A percentile compares a stretch with the other conserved stretches of the same genome.
These are phyloP conservation scores for Prunus mongolica DNA, from an alignment of 306 rosid genomes.

Conservation along the genomic window DNA sequence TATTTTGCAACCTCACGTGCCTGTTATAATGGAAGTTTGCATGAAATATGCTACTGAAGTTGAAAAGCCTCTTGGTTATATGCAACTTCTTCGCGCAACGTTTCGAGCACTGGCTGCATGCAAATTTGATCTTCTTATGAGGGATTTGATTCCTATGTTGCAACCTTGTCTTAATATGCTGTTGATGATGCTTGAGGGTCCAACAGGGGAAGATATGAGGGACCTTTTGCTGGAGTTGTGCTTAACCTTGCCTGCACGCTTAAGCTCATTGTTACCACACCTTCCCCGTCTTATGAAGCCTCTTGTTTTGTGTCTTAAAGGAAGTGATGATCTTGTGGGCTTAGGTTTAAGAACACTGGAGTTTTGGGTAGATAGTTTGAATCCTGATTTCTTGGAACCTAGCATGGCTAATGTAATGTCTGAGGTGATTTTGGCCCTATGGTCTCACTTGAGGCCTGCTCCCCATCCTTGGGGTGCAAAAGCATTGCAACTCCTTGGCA, in stretches of 20 bases:
- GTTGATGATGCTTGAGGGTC: slow-evolving; percentile 95
- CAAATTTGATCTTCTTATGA: slow-evolving; percentile 88
- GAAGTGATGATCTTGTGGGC: slow-evolving; percentile 88
- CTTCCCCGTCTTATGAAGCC: slow-evolving; percentile 98
- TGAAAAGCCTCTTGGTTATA: slow-evolving; percentile 92
- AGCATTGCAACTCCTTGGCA: slow-evolving; percentile 97
- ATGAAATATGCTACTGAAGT: slow-evolving; percentile 93
- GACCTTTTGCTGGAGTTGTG: slow-evolving; percentile 93
- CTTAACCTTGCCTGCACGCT: slow-evolving; percentile 94
- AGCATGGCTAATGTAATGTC: slow-evolving; percentile 97
- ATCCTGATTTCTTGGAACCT: slow-evolving; percentile 98
- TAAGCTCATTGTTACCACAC: slow-evolving; percentile 87
- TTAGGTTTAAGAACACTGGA: slow-evolving; percentile 94
- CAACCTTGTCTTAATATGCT: slow-evolving; percentile 98
- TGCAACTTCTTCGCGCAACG: slow-evolving; percentile 87
- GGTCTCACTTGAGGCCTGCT: slow-evolving; percentile 94
- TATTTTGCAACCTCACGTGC: slow-evolving; percentile 96
- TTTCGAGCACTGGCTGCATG: slow-evolving; percentile 87
- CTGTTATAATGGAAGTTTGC: slow-evolving; percentile 91
- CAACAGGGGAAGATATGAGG: slow-evolving; percentile 92
- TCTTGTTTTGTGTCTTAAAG: slow-evolving; percentile 83
- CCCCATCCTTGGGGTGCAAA: slow-evolving; percentile 96
- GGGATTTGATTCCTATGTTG: slow-evolving; percentile 84
- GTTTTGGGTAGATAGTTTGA: slow-evolving; percentile 97
- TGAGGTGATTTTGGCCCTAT: slow-evolving; percentile 84